Conservation (phyloP, 2,329 filamentous ascomycete species). For the Aspergillus vadensis region DNA sequence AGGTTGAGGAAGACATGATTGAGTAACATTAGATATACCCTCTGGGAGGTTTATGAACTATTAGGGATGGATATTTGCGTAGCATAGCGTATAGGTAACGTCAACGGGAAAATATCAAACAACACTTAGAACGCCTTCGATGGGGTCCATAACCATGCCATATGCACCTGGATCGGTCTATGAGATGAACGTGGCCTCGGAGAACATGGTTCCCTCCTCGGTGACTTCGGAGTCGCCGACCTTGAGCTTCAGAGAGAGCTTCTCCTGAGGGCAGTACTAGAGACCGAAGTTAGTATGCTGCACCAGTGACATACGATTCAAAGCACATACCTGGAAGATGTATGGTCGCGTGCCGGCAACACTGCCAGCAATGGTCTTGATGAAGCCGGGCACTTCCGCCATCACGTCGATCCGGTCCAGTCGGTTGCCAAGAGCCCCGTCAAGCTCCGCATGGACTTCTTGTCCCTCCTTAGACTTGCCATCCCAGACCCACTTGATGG, state of each 20-base stretch:
- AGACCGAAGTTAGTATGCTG: conserved; percentile 19
- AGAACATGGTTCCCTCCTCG: conserved; percentile 79
- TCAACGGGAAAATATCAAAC: conserved; percentile 33
- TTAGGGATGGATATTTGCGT: conserved; percentile 21
- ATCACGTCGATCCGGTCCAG: conserved; percentile 90
- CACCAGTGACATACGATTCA: not conserved
- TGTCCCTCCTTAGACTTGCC: conserved; percentile 78
- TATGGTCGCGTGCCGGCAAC: conserved; percentile 94
- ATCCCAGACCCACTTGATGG: conserved; percentile 74
- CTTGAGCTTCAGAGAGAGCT: conserved; percentile 77
- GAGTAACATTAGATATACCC: conserved; percentile 34
- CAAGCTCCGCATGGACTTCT: conserved; percentile 67
- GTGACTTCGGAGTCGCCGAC: conserved; percentile 75
- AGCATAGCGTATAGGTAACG: conserved; percentile 17
- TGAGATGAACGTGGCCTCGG: conserved; percentile 95
- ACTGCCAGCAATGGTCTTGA: conserved; percentile 88
- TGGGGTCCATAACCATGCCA: conserved; percentile 25
- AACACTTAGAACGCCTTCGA: conserved; percentile 36
- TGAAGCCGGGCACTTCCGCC: conserved; percentile 91
- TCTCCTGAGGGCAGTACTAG: conserved; percentile 69
- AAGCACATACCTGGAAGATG: conserved; percentile 79
- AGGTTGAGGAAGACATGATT: conserved; percentile 5
- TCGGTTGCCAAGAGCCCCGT: conserved; percentile 67
- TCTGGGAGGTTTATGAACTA: conserved; percentile 26
- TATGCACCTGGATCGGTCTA: conserved; percentile 43